Conservation (phyloP, 352 stramenopile genomes). For the Detonula confervacea region DNA sequence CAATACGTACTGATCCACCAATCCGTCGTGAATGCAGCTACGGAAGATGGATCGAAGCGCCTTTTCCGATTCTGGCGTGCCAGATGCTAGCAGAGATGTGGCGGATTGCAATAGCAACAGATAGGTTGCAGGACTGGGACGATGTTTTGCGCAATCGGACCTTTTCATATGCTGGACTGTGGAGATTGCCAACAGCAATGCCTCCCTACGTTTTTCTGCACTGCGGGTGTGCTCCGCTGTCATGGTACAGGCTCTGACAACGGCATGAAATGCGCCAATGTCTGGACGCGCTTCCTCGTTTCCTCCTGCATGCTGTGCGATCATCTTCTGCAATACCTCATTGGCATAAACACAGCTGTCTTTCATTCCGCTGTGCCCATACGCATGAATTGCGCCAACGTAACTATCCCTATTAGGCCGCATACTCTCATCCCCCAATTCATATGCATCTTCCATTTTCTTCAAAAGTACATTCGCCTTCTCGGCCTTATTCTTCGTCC, state of each 20-base stretch:
- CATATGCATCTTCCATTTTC: conserved; percentile 54
- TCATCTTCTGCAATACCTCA: conserved; percentile 58
- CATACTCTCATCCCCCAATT: conserved; percentile 43
- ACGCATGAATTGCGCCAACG: conserved; percentile 55
- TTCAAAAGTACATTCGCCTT: conserved; percentile 60
- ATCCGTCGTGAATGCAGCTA: conserved; percentile 53
- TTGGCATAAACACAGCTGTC: conserved; percentile 38
- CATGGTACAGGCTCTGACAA: conserved; percentile 45
- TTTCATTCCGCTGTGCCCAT: conserved; percentile 51
- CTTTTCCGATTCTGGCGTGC: conserved; percentile 46
- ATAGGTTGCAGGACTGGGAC: conserved; percentile 50
- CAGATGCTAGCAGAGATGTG: conserved; percentile 32
- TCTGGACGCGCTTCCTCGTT: conserved; percentile 49
- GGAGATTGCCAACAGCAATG: conserved; percentile 51
- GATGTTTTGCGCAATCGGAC: conserved; percentile 19
- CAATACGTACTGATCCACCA: conserved; percentile 48
- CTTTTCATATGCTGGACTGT: conserved; percentile 58
- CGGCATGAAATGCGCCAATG: conserved; percentile 46
- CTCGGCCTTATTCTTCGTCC: conserved; percentile 31
- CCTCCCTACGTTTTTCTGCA: conserved; percentile 36
- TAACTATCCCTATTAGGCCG: conserved; percentile 55
- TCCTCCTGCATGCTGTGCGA: conserved; percentile 32
- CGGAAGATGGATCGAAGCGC: conserved; percentile 52
- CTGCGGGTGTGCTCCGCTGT: conserved; percentile 13
- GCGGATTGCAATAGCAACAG: conserved; percentile 44